Conservation (phyloP, 805 yeast genomes). For the Hanseniaspora singularis region DNA sequence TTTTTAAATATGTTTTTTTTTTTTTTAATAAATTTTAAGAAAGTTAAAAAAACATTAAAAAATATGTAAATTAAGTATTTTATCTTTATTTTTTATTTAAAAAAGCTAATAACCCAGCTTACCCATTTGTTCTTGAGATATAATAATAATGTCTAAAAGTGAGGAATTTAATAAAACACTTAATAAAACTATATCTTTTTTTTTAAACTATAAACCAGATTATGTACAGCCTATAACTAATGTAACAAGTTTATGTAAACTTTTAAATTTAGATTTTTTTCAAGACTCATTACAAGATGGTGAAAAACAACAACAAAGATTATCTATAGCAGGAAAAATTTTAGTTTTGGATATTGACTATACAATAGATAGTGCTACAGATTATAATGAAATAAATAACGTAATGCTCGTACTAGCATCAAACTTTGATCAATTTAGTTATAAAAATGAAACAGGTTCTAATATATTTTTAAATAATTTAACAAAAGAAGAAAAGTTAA, state of each 20-base stretch:
- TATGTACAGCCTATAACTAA: slow-evolving; percentile 12
- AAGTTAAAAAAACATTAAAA: too few species aligned
- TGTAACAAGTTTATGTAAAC: slow-evolving; percentile 11
- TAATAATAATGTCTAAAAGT: slow-evolving; percentile 5
- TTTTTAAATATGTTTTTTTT: too few species aligned
- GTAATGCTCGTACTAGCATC: slow-evolving; percentile 30
- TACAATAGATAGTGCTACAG: background rate
- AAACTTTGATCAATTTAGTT: slow-evolving; percentile 29
- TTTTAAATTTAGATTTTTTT: slow-evolving; percentile 6
- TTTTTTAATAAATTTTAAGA: too few species aligned
- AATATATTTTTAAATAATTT: slow-evolving; percentile 25
- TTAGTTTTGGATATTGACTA: slow-evolving; percentile 31
- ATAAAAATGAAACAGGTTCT: slow-evolving; percentile 20
- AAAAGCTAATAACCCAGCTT: too few species aligned
- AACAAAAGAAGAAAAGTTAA: slow-evolving; percentile 23
- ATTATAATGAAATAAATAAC: slow-evolving; percentile 24
- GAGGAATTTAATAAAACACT: background rate
- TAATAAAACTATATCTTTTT: background rate
- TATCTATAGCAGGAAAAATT: slow-evolving; percentile 30
- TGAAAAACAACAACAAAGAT: slow-evolving; percentile 18
- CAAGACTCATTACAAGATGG: slow-evolving; percentile 12
- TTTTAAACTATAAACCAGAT: slow-evolving; percentile 12
- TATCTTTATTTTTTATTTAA: too few species aligned
- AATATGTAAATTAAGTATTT: too few species aligned
- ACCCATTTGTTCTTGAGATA: too few species aligned